These are phyloP conservation scores for Fusarium torulosum DNA, from an alignment of 2,329 filamentous ascomycete species.

Conservation along the genomic window DNA sequence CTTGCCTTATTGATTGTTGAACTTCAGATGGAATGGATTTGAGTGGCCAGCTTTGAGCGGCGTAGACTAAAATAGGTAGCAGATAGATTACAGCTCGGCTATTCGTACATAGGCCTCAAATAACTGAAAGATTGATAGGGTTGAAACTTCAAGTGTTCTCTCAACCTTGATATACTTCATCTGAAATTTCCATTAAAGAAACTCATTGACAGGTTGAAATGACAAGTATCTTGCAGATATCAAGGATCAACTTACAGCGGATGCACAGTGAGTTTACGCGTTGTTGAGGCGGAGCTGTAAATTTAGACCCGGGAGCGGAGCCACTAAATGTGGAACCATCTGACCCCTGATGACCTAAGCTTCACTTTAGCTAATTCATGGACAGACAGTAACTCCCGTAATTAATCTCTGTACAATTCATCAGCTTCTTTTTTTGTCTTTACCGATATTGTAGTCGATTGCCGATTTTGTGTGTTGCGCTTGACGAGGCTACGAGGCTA, in stretches of 20 bases:
- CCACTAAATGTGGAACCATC: slow-evolving; percentile 33
- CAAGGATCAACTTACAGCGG: neutral
- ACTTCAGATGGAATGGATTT: neutral
- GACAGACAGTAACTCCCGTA: slow-evolving; percentile 4
- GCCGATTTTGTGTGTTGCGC: slow-evolving; percentile 17
- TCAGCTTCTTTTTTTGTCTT: slow-evolving; percentile 8
- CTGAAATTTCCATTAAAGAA: neutral
- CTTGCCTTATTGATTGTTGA: neutral
- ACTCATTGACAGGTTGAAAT: neutral
- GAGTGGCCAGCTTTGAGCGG: neutral
- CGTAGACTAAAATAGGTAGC: neutral
- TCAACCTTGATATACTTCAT: neutral
- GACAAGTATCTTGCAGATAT: neutral
- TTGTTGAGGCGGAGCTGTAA: slow-evolving; percentile 36
- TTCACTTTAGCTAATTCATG: slow-evolving; percentile 13
- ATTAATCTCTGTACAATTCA: slow-evolving; percentile 30
- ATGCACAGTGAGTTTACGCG: slow-evolving; percentile 29
- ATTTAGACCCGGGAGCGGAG: slow-evolving; percentile 21
- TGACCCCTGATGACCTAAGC: slow-evolving; percentile 49
- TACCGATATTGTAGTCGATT: neutral
- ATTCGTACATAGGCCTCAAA: neutral
- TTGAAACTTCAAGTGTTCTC: neutral
- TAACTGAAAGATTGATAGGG: neutral
- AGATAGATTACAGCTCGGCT: neutral
- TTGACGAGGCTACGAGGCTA: neutral